These are phyloP conservation scores for Colletotrichum tropicicola DNA, from an alignment of 2,329 filamentous ascomycete genomes.

Conservation along the genomic window DNA sequence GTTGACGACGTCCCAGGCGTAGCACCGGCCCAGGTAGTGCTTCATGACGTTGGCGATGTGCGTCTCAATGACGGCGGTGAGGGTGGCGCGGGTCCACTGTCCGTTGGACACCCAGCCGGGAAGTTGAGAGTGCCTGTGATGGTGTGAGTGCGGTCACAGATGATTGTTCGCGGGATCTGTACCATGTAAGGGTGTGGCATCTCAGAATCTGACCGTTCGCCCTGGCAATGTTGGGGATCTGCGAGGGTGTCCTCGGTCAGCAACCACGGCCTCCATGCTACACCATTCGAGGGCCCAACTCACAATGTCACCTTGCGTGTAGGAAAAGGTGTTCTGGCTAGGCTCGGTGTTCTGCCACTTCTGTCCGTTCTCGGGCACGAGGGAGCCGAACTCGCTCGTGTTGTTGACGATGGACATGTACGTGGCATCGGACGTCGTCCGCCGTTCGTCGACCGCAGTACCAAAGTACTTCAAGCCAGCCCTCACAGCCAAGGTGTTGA, in stretches of 20 bases:
- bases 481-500: slow-evolving; percentile 58
- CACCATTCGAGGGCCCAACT: not conserved
- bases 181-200: slow-evolving; percentile 69
- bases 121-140: slow-evolving; percentile 33
- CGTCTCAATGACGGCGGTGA: slow-evolving; percentile 53
- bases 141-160: not conserved
- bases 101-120: slow-evolving; percentile 34
- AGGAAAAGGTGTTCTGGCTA: slow-evolving; percentile 17
- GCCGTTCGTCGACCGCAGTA: slow-evolving; percentile 62
- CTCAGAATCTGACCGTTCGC: slow-evolving; percentile 61
- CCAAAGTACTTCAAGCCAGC: slow-evolving; percentile 68
- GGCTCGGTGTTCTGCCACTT: slow-evolving; percentile 52
- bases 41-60: slow-evolving; percentile 57
- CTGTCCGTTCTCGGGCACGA: slow-evolving; percentile 69
- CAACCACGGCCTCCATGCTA: not conserved
- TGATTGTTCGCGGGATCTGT: slow-evolving; percentile 39
- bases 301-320: slow-evolving; percentile 24
- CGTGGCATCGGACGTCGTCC: slow-evolving; percentile 48
- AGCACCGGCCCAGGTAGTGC: slow-evolving; percentile 56
- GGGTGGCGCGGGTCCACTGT: slow-evolving; percentile 20
- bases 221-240: slow-evolving; percentile 55
- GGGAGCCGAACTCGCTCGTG: slow-evolving; percentile 66
- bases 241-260: not conserved
- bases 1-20: slow-evolving; percentile 62
- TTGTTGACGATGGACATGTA: slow-evolving; percentile 65